Evolutionary conservation across 768 basidiomycete species (phyloP).

Genomic region (Leccinellum luteum): DNA sequence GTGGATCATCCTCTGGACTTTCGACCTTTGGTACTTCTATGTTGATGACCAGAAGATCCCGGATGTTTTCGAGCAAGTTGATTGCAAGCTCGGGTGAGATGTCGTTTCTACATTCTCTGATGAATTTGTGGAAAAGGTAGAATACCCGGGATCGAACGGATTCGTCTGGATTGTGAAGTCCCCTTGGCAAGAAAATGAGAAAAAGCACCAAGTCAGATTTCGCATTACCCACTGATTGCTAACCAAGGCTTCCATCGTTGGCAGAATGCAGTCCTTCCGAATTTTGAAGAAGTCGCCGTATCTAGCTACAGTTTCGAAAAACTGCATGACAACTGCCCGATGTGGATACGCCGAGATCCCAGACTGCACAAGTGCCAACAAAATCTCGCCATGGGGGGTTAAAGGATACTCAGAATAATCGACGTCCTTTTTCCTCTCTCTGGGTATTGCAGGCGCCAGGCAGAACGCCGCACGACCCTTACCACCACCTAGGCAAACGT

Average conservation of each 20-base stretch:
- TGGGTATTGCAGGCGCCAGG: conserved; percentile 65
- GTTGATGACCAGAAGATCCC: conserved; percentile 75
- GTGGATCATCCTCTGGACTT: conserved; percentile 64
- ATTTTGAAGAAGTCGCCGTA: conserved; percentile 98
- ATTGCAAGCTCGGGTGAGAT: conserved; percentile 70
- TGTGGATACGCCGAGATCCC: conserved; percentile 82
- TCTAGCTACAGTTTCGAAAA: conserved; percentile 89
- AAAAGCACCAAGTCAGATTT: neutral
- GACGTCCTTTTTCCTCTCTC: conserved; percentile 61
- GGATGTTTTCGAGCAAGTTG: conserved; percentile 66
- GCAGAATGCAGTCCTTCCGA: conserved; percentile 83
- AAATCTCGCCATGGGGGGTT: conserved; percentile 87
- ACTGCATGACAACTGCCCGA: conserved; percentile 80
- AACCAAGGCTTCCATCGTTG: conserved; percentile 85
- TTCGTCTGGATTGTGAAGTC: conserved; percentile 75
- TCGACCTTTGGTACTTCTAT: conserved; percentile 78
- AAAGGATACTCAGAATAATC: conserved; percentile 82
- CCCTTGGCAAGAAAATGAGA: conserved; percentile 45
- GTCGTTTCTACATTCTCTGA: conserved; percentile 77
- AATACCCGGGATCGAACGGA: conserved; percentile 74
- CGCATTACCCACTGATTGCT: conserved; percentile 60
- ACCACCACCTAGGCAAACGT: conserved; percentile 50
- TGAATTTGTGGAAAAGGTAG: conserved; percentile 92
- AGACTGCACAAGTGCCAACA: conserved; percentile 79
- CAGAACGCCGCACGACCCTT: conserved; percentile 89